Evolutionary conservation across 2,329 filamentous ascomycete species (phyloP).

Genomic region (Basipetospora sp.): DNA sequence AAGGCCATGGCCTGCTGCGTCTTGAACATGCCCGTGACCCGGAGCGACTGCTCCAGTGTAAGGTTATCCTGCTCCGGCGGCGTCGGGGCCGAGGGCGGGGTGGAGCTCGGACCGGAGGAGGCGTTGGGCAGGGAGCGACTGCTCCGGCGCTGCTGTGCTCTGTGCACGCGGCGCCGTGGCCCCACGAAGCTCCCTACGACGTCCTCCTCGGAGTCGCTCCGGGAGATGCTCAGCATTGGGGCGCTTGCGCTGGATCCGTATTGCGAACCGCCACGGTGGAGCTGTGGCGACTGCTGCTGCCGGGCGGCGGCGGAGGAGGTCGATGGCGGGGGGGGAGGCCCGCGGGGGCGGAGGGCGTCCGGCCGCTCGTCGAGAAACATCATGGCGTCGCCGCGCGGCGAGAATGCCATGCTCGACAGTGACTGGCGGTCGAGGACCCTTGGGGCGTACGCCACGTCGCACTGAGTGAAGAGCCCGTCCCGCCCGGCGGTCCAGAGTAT

Average conservation of each 20-base stretch:
- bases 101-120: slow-evolving; percentile 30
- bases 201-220: slow-evolving; percentile 52
- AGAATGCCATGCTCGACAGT: slow-evolving; percentile 47
- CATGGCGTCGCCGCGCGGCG: slow-evolving; percentile 41
- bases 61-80: slow-evolving; percentile 29
- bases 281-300: slow-evolving; percentile 11
- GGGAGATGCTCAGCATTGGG: slow-evolving; percentile 39
- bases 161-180: slow-evolving; percentile 24
- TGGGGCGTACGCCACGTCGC: slow-evolving; percentile 49
- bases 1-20: slow-evolving; percentile 50
- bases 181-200: slow-evolving; percentile 45
- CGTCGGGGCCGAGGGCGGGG: slow-evolving; percentile 30
- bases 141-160: slow-evolving; percentile 25
- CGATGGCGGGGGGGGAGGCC: slow-evolving; percentile 26
- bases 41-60: slow-evolving; percentile 42
- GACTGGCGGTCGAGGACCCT: slow-evolving; percentile 48
- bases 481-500: slow-evolving; percentile 51
- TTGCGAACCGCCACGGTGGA: slow-evolving; percentile 18
- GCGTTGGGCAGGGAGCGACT: slow-evolving; percentile 14
- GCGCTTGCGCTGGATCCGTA: slow-evolving; percentile 35
- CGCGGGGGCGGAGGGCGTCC: slow-evolving; percentile 12
- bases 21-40: slow-evolving; percentile 40
- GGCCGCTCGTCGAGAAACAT: slow-evolving; percentile 48
- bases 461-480: slow-evolving; percentile 49
- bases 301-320: slow-evolving; percentile 19